Conservation (phyloP, 1,284 basidiomycete genomes). For the Mixia osmundae region DNA sequence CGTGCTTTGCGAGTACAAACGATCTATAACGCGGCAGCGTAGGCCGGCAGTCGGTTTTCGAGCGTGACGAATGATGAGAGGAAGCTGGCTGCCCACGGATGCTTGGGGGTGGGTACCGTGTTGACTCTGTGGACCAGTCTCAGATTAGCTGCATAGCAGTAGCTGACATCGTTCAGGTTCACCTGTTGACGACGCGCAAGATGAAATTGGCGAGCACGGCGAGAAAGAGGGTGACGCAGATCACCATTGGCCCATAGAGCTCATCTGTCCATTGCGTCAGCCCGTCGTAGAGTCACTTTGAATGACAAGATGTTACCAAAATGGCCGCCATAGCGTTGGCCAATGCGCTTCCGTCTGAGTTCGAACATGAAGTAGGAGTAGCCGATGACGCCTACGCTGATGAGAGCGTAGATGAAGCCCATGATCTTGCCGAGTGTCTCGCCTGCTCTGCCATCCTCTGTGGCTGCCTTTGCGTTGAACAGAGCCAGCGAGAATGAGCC, state of each 20-base stretch:
- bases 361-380: slow-evolving; percentile 80
- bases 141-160: not conserved
- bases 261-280: slow-evolving; percentile 32
- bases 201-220: slow-evolving; percentile 70
- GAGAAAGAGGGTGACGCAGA: slow-evolving; percentile 54
- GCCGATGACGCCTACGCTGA: slow-evolving; percentile 27
- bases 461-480: slow-evolving; percentile 45
- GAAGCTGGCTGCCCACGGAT: not conserved
- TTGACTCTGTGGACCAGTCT: not conserved
- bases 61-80: not conserved
- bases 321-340: slow-evolving; percentile 64
- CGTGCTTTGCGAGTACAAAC: too few species aligned
- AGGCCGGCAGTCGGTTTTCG: too few species aligned
- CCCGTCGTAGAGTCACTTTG: not conserved
- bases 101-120: not conserved
- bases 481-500: slow-evolving; percentile 68
- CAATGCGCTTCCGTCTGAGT: slow-evolving; percentile 70
- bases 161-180: not conserved
- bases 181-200: slow-evolving; percentile 28
- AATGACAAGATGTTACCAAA: slow-evolving; percentile 39
- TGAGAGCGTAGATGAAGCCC: slow-evolving; percentile 58
- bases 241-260: slow-evolving; percentile 50
- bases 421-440: slow-evolving; percentile 52
- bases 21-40: too few species aligned
- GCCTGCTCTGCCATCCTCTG: too few species aligned